phyloP scores from a whole-genome alignment of 768 basidiomycete genomes.

The Omphalotus guepiniiformis region DNA sequence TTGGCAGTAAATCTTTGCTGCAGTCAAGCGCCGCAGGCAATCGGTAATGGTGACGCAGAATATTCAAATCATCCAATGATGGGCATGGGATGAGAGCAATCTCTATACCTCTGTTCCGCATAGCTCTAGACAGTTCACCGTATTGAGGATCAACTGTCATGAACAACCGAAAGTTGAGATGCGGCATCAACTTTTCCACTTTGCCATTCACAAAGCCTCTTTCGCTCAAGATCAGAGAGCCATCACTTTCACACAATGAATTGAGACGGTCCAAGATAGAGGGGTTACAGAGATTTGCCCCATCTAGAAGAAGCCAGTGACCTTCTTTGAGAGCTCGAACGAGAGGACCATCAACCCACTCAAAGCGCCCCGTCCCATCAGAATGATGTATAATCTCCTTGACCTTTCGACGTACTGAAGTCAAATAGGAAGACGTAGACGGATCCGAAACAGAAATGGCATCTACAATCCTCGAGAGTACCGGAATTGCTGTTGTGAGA shows the following conservation, averaged over 20 bases:
- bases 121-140: slow-evolving; percentile 94
- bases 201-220: slow-evolving; percentile 77
- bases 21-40: slow-evolving; percentile 33
- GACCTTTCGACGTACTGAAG: slow-evolving; percentile 6
- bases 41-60: slow-evolving; percentile 44
- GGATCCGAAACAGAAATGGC: neutral
- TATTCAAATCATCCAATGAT: slow-evolving; percentile 40
- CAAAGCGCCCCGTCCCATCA: slow-evolving; percentile 56
- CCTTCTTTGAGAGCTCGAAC: slow-evolving; percentile 82
- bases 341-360: slow-evolving; percentile 95
- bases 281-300: slow-evolving; percentile 91
- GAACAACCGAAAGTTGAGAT: slow-evolving; percentile 86
- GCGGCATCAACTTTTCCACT: slow-evolving; percentile 73
- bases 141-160: slow-evolving; percentile 90
- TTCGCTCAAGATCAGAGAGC: slow-evolving; percentile 82
- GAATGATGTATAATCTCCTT: slow-evolving; percentile 12
- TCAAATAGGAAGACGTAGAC: neutral
- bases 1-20: neutral
- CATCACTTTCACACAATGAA: slow-evolving; percentile 88
- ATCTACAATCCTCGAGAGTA: no score
- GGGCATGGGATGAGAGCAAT: slow-evolving; percentile 46
- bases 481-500: neutral
- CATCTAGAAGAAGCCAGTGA: slow-evolving; percentile 87
- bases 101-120: slow-evolving; percentile 97
- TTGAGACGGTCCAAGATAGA: slow-evolving; percentile 96